Conservation (phyloP, 768 basidiomycete genomes). For the Punctularia strigosozonata region DNA sequence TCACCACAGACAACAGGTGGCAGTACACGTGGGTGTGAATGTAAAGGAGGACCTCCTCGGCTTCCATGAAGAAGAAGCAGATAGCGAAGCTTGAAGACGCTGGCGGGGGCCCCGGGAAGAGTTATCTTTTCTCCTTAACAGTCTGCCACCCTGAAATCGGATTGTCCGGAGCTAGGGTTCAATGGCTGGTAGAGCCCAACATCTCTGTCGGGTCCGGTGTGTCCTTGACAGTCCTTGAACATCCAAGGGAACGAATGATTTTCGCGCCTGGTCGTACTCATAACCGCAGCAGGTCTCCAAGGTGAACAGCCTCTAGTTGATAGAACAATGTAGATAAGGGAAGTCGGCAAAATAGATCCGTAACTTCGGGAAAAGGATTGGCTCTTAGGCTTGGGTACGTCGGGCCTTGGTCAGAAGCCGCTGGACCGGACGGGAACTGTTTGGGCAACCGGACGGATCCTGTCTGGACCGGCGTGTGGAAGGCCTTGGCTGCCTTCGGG, state of each 20-base stretch:
- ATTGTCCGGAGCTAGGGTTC: constrained; percentile 66
- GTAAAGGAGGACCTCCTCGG: no score
- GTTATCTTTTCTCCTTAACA: constrained; percentile 74
- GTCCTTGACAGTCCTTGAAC: constrained; percentile 72
- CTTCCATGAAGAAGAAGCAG: no score
- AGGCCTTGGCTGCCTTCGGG: constrained; percentile 43
- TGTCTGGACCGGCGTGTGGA: constrained; percentile 29
- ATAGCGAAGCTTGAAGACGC: constrained; percentile 39
- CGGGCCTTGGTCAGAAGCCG: constrained; percentile 66
- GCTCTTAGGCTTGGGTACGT: constrained; percentile 72
- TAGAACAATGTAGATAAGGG: constrained; percentile 75
- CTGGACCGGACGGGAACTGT: constrained; percentile 60
- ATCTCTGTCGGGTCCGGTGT: constrained; percentile 63
- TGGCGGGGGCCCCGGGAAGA: constrained; percentile 67
- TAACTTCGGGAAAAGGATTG: constrained; percentile 75
- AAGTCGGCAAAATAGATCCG: constrained; percentile 74
- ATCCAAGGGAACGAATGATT: constrained; percentile 64
- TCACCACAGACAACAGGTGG: no score
- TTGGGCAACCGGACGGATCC: constrained; percentile 40
- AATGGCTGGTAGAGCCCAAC: constrained; percentile 62
- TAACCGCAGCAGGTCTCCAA: constrained; percentile 75
- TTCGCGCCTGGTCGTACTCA: constrained; percentile 65
- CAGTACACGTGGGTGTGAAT: no score
- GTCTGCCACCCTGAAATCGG: constrained; percentile 62
- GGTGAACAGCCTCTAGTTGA: constrained; percentile 75